phyloP scores from a whole-genome alignment of 140 eudicot species.

The Stevia rebaudiana region DNA sequence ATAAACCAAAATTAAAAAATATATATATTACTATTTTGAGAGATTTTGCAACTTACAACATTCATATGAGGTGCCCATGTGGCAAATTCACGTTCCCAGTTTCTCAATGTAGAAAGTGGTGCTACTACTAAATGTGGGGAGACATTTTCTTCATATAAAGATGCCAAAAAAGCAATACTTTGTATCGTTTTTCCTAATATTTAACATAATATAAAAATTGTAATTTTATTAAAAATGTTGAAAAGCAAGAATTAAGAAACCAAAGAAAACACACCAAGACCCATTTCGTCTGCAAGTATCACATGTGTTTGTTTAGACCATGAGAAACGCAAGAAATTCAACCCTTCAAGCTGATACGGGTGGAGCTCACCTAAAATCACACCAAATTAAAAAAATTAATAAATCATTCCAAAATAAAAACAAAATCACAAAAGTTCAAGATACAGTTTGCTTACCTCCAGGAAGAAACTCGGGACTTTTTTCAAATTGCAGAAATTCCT shows the following conservation, averaged over 20 bases:
- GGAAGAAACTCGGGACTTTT: constrained; percentile 84
- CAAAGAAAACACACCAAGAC: constrained; percentile 64
- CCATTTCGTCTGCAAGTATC: constrained; percentile 99
- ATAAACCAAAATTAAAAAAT: background rate
- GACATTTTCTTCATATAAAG: constrained; percentile 59
- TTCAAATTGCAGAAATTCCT: constrained; percentile 83
- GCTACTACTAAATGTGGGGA: constrained; percentile 91
- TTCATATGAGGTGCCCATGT: constrained; percentile 99
- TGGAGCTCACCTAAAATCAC: constrained; percentile 72
- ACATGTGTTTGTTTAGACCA: constrained; percentile 96
- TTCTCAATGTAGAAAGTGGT: constrained; percentile 93
- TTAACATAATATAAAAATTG: background rate
- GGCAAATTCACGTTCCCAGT: constrained; percentile 99
- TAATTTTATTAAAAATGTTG: background rate
- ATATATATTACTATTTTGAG: background rate
- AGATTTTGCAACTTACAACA: constrained; percentile 61
- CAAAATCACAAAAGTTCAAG: too few species aligned
- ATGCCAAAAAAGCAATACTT: constrained; percentile 88
- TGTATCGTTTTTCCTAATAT: constrained; percentile 87
- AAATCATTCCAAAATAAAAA: background rate
- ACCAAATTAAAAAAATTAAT: constrained; percentile 12
- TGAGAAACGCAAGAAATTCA: constrained; percentile 89
- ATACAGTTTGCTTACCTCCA: constrained; percentile 48
- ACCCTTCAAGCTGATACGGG: constrained; percentile 98
- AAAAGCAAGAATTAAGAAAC: background rate